A percentile compares a stretch with the other conserved stretches of the same genome.
Evolutionary conservation across 768 basidiomycete species (phyloP).

Genomic region (Boletus rubroflammeus): DNA sequence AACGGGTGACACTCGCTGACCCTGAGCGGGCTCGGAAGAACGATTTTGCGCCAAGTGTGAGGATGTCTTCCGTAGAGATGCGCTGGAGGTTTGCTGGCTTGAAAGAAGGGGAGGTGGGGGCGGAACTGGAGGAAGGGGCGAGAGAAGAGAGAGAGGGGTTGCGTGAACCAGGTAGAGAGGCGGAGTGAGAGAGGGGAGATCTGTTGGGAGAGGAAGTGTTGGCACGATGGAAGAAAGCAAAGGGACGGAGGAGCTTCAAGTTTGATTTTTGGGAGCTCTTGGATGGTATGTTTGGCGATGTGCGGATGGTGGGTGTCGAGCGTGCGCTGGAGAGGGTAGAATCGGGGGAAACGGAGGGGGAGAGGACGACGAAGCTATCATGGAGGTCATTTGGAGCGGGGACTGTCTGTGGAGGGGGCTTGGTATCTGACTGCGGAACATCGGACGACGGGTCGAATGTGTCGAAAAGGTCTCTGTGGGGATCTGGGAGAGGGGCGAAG

Average conservation of each 20-base stretch:
- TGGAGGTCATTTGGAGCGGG: not conserved
- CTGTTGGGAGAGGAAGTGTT: slow-evolving; percentile 8
- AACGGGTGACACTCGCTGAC: slow-evolving; percentile 3
- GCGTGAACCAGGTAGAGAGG: slow-evolving; percentile 14
- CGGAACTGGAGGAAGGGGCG: slow-evolving; percentile 8
- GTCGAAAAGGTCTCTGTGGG: slow-evolving; percentile 43
- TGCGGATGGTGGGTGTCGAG: slow-evolving; percentile 22
- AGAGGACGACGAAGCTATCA: slow-evolving; percentile 9
- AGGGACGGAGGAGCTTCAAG: slow-evolving; percentile 20
- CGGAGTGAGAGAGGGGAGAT: slow-evolving; percentile 5
- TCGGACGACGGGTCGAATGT: slow-evolving; percentile 21
- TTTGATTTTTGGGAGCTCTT: slow-evolving; percentile 5
- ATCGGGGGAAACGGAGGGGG: slow-evolving; percentile 21
- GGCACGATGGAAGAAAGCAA: slow-evolving; percentile 19
- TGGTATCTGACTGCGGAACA: slow-evolving; percentile 27
- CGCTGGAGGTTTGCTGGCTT: slow-evolving; percentile 11
- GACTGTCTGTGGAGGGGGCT: not conserved
- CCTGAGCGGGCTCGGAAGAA: slow-evolving; percentile 29
- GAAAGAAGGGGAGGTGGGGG: slow-evolving; percentile 13
- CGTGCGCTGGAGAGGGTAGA: slow-evolving; percentile 18
- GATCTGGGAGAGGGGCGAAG: slow-evolving; percentile 85
- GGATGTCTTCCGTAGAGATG: slow-evolving; percentile 30
- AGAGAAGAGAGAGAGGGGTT: slow-evolving; percentile 16
- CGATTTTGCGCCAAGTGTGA: slow-evolving; percentile 27
- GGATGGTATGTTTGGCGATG: not conserved